These are phyloP conservation scores for Saturnispora hagleri DNA, from an alignment of 805 yeast genomes.

Conservation along the genomic window DNA sequence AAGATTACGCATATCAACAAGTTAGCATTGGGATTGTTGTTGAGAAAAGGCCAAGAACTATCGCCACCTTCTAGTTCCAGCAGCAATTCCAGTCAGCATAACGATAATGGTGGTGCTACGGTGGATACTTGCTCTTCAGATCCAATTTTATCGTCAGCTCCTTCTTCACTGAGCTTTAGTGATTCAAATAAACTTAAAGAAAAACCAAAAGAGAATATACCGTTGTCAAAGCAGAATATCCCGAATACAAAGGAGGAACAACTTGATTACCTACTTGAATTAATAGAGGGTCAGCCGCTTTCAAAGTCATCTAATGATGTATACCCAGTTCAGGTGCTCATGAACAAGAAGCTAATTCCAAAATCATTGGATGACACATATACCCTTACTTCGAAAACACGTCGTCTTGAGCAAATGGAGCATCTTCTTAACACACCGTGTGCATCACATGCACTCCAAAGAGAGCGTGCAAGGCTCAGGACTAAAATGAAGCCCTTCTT, in stretches of 20 bases:
- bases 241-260: conserved; percentile 17
- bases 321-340: conserved; percentile 15
- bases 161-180: not conserved
- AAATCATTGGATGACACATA: conserved; percentile 20
- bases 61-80: conserved; percentile 3
- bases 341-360: conserved; percentile 18
- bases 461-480: conserved; percentile 31
- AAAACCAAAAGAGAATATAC: not conserved
- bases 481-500: conserved; percentile 36
- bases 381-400: conserved; percentile 21
- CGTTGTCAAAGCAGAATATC: conserved; percentile 4
- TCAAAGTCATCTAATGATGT: conserved; percentile 16
- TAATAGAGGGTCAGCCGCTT: conserved; percentile 18
- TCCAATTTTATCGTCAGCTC: not conserved
- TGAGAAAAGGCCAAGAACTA: conserved; percentile 9
- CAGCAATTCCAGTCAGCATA: not conserved
- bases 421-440: conserved; percentile 22
- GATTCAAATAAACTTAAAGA: not conserved
- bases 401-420: conserved; percentile 21
- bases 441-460: conserved; percentile 32
- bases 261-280: conserved; percentile 14
- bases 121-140: not conserved
- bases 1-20: conserved; percentile 21
- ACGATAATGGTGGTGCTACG: not conserved
- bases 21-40: conserved; percentile 19